These are phyloP conservation scores for Kodamaea ohmeri DNA, from an alignment of 1,139 yeast genomes.

Conservation along the genomic window DNA sequence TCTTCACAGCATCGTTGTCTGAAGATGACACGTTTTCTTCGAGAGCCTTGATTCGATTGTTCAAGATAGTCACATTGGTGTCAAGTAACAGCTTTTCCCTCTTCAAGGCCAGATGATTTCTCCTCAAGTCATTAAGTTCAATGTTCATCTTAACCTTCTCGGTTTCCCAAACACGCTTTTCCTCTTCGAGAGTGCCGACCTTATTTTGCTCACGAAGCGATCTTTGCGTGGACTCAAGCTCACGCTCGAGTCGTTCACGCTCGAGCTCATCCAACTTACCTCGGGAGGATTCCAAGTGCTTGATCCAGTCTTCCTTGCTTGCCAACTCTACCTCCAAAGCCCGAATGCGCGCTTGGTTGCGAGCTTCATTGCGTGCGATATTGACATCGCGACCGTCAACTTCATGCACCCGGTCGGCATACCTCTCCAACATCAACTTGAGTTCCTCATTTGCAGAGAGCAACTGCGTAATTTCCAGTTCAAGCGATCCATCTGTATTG, in stretches of 20 bases:
- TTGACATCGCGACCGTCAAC: neutral
- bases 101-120: neutral
- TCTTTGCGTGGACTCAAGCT: constrained; percentile 27
- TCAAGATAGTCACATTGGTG: constrained; percentile 21
- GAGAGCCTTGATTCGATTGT: constrained; percentile 19
- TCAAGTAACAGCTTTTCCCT: neutral
- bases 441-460: constrained; percentile 16
- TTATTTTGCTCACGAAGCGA: constrained; percentile 22
- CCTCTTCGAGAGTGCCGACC: neutral
- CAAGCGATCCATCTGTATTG: constrained; percentile 11
- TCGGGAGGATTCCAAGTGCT: constrained; percentile 14
- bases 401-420: constrained; percentile 11
- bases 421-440: constrained; percentile 13
- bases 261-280: constrained; percentile 26
- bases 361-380: constrained; percentile 2
- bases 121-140: neutral
- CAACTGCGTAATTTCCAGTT: constrained; percentile 15
- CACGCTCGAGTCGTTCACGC: constrained; percentile 34
- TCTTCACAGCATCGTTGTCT: constrained; percentile 21
- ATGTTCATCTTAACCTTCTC: constrained; percentile 13
- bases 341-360: neutral
- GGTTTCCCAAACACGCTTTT: constrained; percentile 20
- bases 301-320: constrained; percentile 11
- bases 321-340: neutral
- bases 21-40: constrained; percentile 10